Base-by-base conservation (phyloP, 306 rosid species). In the Trifolium pratense region DNA sequence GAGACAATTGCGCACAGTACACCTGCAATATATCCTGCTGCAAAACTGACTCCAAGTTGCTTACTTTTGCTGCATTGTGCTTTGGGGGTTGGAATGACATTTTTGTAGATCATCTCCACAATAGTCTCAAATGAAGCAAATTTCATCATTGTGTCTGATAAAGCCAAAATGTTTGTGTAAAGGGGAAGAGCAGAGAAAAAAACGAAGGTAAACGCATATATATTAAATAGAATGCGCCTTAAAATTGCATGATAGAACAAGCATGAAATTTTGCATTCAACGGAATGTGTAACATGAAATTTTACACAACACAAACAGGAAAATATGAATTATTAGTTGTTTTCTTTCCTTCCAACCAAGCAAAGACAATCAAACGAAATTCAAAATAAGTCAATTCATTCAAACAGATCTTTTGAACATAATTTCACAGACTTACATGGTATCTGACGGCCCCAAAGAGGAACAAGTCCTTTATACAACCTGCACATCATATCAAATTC, bases 371-470 rank as follows among this genome's bases (percentile, higher is more conserved):
- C 14, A 2, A 40, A 2, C 45, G 3, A 3, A 40, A 10, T 40
- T 10, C 14, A 40, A 40, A 10, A 21, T 40, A 31, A 31, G 34
- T 31, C 34, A 31, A 31, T 31, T 3, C 34, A 31, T 31, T 3
- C 34, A 31, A 31, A 31, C 34, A 31, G 5, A 31, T 31, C 34
- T 31, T 3, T 3, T 31, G 56, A 34, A 31, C 32, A 73, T 9
- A 40, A 55, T 7, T 48, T 63, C 58, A 37, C 25, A 45, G 51
- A 72, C 97, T 84, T 86, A 90, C 97, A 92, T 65, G 96, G 96
- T 79, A 92, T 81, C 81, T 90, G 96, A 72, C 97, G 97, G 4
- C 96, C 96, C 97, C 97, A 92, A 0, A 92, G 97, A 69, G 97
- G 97, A 79, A 78, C 94, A 60, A 92, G 53, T 58, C 97, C 96